Evolutionary conservation across 2,329 filamentous ascomycete species (phyloP), one percentile per base, ranked within the genome.

Genomic region (Fusarium phyllophilum): DNA sequence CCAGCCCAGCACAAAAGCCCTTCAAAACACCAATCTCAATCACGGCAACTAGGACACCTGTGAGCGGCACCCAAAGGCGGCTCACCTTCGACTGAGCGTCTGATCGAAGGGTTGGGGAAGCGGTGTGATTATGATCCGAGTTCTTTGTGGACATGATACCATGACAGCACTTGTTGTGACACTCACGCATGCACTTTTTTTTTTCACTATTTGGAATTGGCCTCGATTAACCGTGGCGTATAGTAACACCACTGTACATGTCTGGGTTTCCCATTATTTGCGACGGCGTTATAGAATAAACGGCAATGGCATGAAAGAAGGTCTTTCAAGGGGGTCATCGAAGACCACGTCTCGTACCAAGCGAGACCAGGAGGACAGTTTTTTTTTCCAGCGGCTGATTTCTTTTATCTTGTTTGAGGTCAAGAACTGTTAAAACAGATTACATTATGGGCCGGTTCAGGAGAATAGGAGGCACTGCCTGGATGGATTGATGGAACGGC

Each of bases 1-100:
- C 96, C 1, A 97, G 94, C 79, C 96, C 96, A 26, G 96, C 94
- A 33, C 96, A 98, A 84, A 94, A 91, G 76, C 89, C 91, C 15
- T 98, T 95, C 93, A 94, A 93, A 81, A 97, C 95, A 1, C 95
- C 94, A 17, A 82, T 90, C 17, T 87, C 89, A 34, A 85, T 87
- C 36, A 80, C 84, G 24, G 78, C 82, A 15, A 81, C 84, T 60
- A 87, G 86, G 78, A 91, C 89, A 48, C 89, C 89, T 14, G 80
- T 89, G 65, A 94, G 90, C 75, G 89, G 93, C 52, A 89, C 93
- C n/a, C 86, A 94, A 78, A 89, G 93, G 79, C 88, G 91, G 72
- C 86, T 97, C 67, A 97, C 95, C 62, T 97, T 97, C 83, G 95
- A 97, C 79, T 90, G 91, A 61, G 86, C 93, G 54, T 66, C 77